Evolutionary conservation across 345 rosid genomes (phyloP).

Genomic region (Sonneratia alba): DNA sequence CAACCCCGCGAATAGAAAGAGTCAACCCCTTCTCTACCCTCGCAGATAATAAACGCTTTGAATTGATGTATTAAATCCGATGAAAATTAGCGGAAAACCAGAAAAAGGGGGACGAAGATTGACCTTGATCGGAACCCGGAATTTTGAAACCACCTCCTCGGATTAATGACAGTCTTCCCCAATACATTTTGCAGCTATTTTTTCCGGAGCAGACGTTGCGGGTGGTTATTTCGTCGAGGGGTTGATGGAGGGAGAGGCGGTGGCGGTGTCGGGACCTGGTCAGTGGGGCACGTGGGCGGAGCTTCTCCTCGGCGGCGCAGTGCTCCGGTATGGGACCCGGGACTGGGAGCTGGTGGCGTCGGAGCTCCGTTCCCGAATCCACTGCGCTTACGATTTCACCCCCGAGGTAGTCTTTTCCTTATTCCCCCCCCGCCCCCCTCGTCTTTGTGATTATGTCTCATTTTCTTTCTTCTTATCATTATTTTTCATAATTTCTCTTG

Average conservation of each 20-base stretch:
- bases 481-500: neutral
- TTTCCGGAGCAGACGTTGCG: neutral
- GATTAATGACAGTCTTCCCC: neutral
- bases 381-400: constrained; percentile 38
- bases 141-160: neutral
- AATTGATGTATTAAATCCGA: neutral
- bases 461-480: neutral
- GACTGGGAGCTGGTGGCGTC: constrained; percentile 67
- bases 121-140: neutral
- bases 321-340: constrained; percentile 75
- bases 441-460: neutral
- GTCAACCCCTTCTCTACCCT: neutral
- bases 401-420: constrained; percentile 44
- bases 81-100: neutral
- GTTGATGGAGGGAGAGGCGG: constrained; percentile 1
- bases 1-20: neutral
- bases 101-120: neutral
- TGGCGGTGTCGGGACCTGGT: constrained; percentile 16
- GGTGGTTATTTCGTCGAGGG: neutral
- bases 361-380: constrained; percentile 67
- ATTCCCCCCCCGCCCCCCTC: neutral
- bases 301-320: constrained; percentile 76
- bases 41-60: neutral
- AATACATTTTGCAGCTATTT: neutral
- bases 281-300: constrained; percentile 95